Base-by-base conservation (phyloP, 345 rosid species). In the Gossypium mustelinum region DNA sequence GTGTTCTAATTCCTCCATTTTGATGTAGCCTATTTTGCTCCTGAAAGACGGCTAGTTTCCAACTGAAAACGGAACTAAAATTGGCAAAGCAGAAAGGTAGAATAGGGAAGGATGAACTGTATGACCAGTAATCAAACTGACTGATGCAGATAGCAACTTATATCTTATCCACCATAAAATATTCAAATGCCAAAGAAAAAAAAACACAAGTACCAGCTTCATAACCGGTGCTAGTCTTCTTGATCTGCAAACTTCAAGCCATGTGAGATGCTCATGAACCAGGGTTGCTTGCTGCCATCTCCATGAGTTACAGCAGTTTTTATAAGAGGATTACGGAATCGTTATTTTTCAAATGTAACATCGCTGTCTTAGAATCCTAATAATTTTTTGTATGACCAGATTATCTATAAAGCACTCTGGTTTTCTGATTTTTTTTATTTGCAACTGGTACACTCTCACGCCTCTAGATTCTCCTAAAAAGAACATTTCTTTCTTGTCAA, bases 401-500 rank as follows among this genome's bases (percentile, higher is more conserved):
- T 18, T 45, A 45, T 20, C 70, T 11, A 20, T 47, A 47, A 47
- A 48, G 43, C 70, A 54, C 65, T 11, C 29, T 13, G 47, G 47
- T 13, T 20, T 41, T 16, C 4, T 52, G 41, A 34, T 62, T 56
- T 68, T 54, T 9, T 62, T 56, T 68, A 54, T 68, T 9, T 72
- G 72, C 57, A 51, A 25, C 66, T 27, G 52, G 4, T 50, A 68
- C 48, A 62, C 17, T 50, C 68, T 73, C 75, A 73, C 77, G 51
- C 60, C 55, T 71, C 25, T 39, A 44, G 70, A 54, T 62, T 68
- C 60, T 69, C 75, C 81, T 64, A 73, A 48, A 64, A 68, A 11
- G 20, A 69, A 75, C 63, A 62, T 72, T 64, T 34, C 56, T 75
- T 77, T 77, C 50, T 56, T 64, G 45, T 56, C 69, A 41, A 14